These are phyloP conservation scores for Candida germanica DNA, from an alignment of 805 yeast species.

Conservation along the genomic window DNA sequence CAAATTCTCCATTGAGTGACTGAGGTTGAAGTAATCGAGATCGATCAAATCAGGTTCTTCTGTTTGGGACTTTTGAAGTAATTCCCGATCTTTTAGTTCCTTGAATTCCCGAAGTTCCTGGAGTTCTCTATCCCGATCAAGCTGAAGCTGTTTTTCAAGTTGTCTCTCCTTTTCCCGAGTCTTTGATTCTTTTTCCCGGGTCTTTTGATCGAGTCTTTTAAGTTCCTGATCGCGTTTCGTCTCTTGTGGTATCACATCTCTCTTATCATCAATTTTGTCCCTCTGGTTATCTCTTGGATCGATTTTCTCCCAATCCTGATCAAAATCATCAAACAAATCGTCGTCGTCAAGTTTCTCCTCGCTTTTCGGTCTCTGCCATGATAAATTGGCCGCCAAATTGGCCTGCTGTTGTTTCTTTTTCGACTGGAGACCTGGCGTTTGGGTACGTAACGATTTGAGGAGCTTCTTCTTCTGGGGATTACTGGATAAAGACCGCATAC, in stretches of 20 bases:
- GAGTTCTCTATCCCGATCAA: no score
- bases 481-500: constrained; percentile 7
- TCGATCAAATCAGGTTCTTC: constrained; percentile 61
- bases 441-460: constrained; percentile 32
- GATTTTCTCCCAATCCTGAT: constrained; percentile 31
- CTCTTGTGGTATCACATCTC: no score
- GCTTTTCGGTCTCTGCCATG: constrained; percentile 25
- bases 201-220: no score
- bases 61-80: constrained; percentile 13
- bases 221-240: no score
- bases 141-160: no score
- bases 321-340: constrained; percentile 36
- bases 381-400: constrained; percentile 27
- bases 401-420: constrained; percentile 19
- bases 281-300: no score
- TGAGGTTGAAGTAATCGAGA: constrained; percentile 46
- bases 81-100: no score
- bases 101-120: no score
- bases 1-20: constrained; percentile 22
- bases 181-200: no score
- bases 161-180: no score
- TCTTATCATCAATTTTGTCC: no score
- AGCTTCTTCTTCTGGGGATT: constrained; percentile 16
- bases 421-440: constrained; percentile 3
- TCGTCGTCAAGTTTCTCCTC: constrained; percentile 14